Conservation (phyloP, 441 rosid genomes). For the Capsella rubella region DNA sequence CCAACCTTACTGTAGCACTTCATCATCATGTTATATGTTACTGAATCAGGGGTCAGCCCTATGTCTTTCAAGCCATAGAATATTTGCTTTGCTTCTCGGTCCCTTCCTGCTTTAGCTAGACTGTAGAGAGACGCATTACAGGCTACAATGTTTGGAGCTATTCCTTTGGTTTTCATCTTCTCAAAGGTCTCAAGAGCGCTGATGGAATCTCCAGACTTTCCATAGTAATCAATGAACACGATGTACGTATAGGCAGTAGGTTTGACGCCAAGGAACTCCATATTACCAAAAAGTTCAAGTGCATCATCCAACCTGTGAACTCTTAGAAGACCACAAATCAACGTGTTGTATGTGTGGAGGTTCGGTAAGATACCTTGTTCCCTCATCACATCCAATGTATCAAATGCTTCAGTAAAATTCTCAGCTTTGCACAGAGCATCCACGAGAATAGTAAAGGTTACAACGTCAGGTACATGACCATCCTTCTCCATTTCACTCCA, state of each 20-base stretch:
- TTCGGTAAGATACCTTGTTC: constrained; percentile 69
- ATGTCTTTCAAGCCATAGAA: constrained; percentile 65
- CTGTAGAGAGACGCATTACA: constrained; percentile 89
- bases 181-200: constrained; percentile 85
- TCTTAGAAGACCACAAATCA: constrained; percentile 83
- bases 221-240: constrained; percentile 90
- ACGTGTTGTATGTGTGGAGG: constrained; percentile 82
- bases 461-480: constrained; percentile 85
- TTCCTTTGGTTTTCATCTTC: constrained; percentile 77
- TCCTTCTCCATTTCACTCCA: constrained; percentile 91
- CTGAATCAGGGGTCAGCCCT: constrained; percentile 81
- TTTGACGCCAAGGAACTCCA: constrained; percentile 70
- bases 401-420: constrained; percentile 70
- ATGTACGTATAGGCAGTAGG: constrained; percentile 81
- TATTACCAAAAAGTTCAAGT: constrained; percentile 55
- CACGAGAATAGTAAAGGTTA: constrained; percentile 78
- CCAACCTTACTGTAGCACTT: constrained; percentile 86
- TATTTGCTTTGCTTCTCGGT: constrained; percentile 75
- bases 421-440: constrained; percentile 78
- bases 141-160: constrained; percentile 85
- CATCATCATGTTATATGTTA: constrained; percentile 97
- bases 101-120: constrained; percentile 74
- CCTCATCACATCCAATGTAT: constrained; percentile 71
- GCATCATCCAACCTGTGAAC: constrained; percentile 68
- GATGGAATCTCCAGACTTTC: constrained; percentile 69